Base-by-base conservation (phyloP, 805 yeast genomes). In the Suhomyces pyralidae region DNA sequence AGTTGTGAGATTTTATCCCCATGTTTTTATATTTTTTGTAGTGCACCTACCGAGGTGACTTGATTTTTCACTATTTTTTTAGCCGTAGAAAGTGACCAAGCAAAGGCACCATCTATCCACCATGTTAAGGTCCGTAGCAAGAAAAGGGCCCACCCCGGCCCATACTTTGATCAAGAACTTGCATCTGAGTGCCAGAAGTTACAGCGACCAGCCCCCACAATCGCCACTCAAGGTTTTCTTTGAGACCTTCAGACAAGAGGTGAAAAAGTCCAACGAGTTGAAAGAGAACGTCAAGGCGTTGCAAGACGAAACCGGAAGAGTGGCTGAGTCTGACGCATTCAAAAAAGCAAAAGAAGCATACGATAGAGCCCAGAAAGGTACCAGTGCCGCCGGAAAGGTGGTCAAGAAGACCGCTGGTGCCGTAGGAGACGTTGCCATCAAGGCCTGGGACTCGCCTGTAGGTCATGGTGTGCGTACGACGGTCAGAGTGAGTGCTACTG, bases 381-480 rank as follows among this genome's bases (percentile, higher is more conserved):
- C 80, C 17, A 79, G 89, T 17, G 88, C 88, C 38, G 79, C 84
- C n/a, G 82, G 84, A 7, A 82, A 88, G 66, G 86, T 90, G 43
- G 82, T 90, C 51, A 81, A 83, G 62, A 88, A 88, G 71, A 94
- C 98, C 5, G 97, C 97, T n/a, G 90, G 88, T 62, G 93, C 85
- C 40, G 90, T 94, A 34, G 98, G 97, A 51, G 86, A 81, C 53
- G 96, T 85, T 45, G 98, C 97, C 3, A 77, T 81, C 40, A 86
- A 85, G 54, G 97, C 97, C 1, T 94, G 99, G 99, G 97, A 94
- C 55, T 90, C 97, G 1, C 89, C 94, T 22, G 88, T 93, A 43
- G 94, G 96, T 55, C 84, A 86, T 67, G 87, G 86, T 47, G 92
- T 97, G n/a, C 81, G 98, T 63, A 79, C 83, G 44, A 90, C 91